Evolutionary conservation across 352 stramenopile genomes (phyloP), one percentile per base, ranked within the genome.

Genomic region (Phytophthora ohioensis): DNA sequence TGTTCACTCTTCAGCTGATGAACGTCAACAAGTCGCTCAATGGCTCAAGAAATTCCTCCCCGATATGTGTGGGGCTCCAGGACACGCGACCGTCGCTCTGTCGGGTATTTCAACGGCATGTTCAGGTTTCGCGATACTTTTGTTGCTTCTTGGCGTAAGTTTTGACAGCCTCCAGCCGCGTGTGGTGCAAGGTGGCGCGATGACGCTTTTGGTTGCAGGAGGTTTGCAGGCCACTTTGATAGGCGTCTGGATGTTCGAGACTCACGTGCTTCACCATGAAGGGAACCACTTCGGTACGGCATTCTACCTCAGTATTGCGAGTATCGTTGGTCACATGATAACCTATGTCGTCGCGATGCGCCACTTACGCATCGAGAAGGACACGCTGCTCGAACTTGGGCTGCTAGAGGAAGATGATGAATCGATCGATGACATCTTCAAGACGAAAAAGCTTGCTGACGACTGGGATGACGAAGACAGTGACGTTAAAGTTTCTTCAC

Each of bases 221-320:
- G 32, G 59, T 0, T 73, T 81, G 17, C 73, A 91, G 42, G 45
- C 66, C 6, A 45, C 76, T 4, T 32, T 91, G 17, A 64, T 75
- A 2, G 55, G 72, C n/a, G 52, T 87, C 15, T 90, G 83, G 81
- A 65, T 69, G 35, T 49, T 79, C 10, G 71, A 88, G 54, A 81
- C 78, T 0, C 73, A 66, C 15, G 56, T 71, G 32, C 59, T 89
- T 41, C 57, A 75, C n/a, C 64, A 63, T 5, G 48, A 71, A 36
- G 30, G 56, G 5, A 75, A 80, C 17, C 35, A 65, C 51, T 84
- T 86, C 30, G 81, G 74, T 1, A 83, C 67, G 13, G 82, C 77
- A 0, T 90, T 88, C 21, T 88, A 91, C 31, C 73, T 91, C 13
- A 71, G 69, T n/a, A 57, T 76, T 31, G 48, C 73, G 21, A 81